Conservation (phyloP, 495 filamentous ascomycete species). For the Gamarada debralockiae region DNA sequence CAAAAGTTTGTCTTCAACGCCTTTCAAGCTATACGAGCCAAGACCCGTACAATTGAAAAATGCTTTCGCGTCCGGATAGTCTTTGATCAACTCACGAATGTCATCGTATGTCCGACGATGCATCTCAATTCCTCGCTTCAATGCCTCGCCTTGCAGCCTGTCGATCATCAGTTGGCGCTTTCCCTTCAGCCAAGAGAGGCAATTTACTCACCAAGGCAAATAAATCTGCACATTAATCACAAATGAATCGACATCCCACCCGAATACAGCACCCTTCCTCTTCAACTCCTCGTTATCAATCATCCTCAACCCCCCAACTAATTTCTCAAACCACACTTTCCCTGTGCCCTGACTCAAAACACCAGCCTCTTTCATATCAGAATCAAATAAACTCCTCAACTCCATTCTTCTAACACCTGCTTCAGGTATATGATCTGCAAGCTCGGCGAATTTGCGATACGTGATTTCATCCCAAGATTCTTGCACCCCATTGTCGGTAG, state of each 20-base stretch:
- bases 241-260: constrained; percentile 25
- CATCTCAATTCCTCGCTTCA: constrained; percentile 52
- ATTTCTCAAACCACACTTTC: constrained; percentile 29
- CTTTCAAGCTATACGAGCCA: constrained; percentile 55
- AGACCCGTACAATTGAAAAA: constrained; percentile 76
- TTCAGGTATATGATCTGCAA: constrained; percentile 58
- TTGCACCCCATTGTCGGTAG: constrained; percentile 25
- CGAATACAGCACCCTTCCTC: constrained; percentile 23
- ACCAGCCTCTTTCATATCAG: constrained; percentile 21
- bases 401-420: constrained; percentile 54
- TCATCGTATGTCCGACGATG: constrained; percentile 43
- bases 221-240: constrained; percentile 28
- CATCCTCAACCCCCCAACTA: constrained; percentile 17
- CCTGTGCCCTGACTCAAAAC: constrained; percentile 25
- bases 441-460: constrained; percentile 30
- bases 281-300: constrained; percentile 15
- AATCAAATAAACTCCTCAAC: constrained; percentile 26
- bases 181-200: neutral
- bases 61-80: constrained; percentile 43
- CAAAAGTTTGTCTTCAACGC: constrained; percentile 62
- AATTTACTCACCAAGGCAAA: constrained; percentile 20
- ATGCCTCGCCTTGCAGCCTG: constrained; percentile 39
- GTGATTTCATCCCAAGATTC: constrained; percentile 35
- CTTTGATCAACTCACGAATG: constrained; percentile 48
- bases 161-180: neutral